These are phyloP conservation scores for Carpinus fangiana DNA, from an alignment of 306 rosid species.

Conservation along the genomic window DNA sequence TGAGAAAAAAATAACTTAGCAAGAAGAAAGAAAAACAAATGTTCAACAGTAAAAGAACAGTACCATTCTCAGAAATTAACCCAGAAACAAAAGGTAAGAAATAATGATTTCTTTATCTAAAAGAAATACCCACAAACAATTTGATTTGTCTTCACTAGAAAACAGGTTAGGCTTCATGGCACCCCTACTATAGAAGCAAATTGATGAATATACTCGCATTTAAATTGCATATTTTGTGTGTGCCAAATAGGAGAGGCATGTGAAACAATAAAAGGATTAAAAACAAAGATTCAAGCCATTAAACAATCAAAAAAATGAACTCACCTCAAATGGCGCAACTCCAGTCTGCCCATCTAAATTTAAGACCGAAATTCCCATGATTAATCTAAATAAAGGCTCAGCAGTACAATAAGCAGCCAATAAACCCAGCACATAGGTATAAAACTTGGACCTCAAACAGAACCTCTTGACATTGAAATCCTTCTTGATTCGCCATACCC, in stretches of 20 bases:
- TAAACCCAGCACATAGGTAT: conserved; percentile 64
- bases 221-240: neutral
- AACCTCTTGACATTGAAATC: conserved; percentile 67
- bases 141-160: neutral
- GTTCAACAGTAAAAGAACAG: too few relatives aligned
- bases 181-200: neutral
- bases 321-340: conserved; percentile 93
- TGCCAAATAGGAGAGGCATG: neutral
- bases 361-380: conserved; percentile 74
- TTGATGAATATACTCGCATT: neutral
- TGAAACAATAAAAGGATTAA: neutral
- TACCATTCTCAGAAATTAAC: too few relatives aligned
- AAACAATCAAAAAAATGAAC: conserved; percentile 14
- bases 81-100: neutral
- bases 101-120: neutral
- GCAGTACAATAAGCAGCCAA: conserved; percentile 73
- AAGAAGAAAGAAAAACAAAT: too few relatives aligned
- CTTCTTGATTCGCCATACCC: conserved; percentile 74
- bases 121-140: neutral
- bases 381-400: conserved; percentile 80
- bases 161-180: neutral
- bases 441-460: conserved; percentile 72
- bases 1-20: too few relatives aligned
- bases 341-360: conserved; percentile 79
- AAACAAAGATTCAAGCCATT: neutral